A percentile compares a stretch with the other conserved stretches of the same genome.
Evolutionary conservation across 345 rosid genomes (phyloP).

Genomic region (Hibiscus trionum): DNA sequence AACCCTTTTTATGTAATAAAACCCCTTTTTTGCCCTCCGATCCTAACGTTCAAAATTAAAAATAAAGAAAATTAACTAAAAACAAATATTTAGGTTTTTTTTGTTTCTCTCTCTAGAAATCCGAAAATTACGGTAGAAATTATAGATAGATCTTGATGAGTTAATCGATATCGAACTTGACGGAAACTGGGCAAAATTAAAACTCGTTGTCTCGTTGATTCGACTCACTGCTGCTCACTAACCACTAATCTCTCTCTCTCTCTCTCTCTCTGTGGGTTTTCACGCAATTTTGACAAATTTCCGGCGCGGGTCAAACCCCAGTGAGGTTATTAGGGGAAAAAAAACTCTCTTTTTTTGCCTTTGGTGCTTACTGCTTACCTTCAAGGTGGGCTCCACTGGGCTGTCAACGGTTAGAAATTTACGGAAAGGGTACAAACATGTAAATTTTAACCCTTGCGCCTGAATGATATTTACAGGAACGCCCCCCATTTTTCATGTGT

Average conservation of each 20-base stretch:
- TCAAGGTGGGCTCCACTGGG: neutral
- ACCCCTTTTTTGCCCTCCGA: slow-evolving; percentile 35
- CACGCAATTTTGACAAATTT: slow-evolving; percentile 29
- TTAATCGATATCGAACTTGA: slow-evolving; percentile 28
- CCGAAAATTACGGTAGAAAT: slow-evolving; percentile 42
- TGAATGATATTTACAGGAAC: neutral
- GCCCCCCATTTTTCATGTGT: neutral
- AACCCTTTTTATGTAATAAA: slow-evolving; percentile 15
- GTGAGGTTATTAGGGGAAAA: neutral
- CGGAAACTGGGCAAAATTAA: neutral
- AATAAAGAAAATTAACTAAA: neutral
- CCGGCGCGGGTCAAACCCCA: slow-evolving; percentile 46
- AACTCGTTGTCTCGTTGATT: slow-evolving; percentile 33
- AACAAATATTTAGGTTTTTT: slow-evolving; percentile 9
- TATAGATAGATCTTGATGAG: slow-evolving; percentile 31
- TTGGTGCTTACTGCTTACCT: neutral
- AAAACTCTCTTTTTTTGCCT: neutral
- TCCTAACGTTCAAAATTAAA: slow-evolving; percentile 42
- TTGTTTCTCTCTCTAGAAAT: slow-evolving; percentile 16
- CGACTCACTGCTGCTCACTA: slow-evolving; percentile 29
- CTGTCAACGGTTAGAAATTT: neutral
- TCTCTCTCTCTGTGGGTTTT: slow-evolving; percentile 17
- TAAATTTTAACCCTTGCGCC: neutral
- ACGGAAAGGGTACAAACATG: neutral
- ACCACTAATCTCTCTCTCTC: no score